A percentile compares a stretch with the other conserved stretches of the same genome.
Evolutionary conservation across 257 asterid species (phyloP).

Genomic region (Lavandula angustifolia): DNA sequence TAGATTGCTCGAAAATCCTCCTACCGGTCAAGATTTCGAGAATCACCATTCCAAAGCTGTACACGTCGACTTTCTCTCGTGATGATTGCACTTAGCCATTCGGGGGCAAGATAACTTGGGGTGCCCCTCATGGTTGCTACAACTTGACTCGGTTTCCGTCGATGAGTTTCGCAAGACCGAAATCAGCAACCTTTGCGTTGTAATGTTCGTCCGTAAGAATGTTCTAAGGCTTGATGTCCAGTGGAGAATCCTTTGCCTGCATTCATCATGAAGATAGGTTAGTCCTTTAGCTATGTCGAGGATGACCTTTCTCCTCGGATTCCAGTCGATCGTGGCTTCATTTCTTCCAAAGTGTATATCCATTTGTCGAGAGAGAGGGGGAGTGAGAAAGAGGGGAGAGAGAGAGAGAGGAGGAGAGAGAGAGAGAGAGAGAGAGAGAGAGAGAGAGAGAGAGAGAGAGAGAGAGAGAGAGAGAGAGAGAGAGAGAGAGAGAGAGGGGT

Average conservation of each 20-base stretch:
- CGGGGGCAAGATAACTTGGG: slow-evolving; percentile 38
- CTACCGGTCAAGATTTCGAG: slow-evolving; percentile 35
- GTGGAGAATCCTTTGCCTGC: slow-evolving; percentile 41
- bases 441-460: no score
- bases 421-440: no score
- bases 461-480: no score
- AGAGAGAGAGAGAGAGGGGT: no score
- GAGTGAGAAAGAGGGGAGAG: no score
- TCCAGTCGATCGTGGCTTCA: slow-evolving; percentile 23
- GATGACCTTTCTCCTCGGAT: slow-evolving; percentile 25
- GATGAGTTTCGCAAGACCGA: slow-evolving; percentile 37
- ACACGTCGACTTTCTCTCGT: slow-evolving; percentile 42
- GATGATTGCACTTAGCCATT: slow-evolving; percentile 33
- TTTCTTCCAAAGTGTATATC: slow-evolving; percentile 29
- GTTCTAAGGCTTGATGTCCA: slow-evolving; percentile 43
- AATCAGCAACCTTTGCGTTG: slow-evolving; percentile 37
- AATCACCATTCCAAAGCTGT: slow-evolving; percentile 40
- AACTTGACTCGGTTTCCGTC: slow-evolving; percentile 34
- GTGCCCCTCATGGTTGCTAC: slow-evolving; percentile 43
- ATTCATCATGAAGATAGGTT: slow-evolving; percentile 44
- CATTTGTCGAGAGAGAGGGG: slow-evolving; percentile 38
- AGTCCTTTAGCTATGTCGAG: slow-evolving; percentile 37
- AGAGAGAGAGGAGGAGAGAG: no score
- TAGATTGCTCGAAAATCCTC: slow-evolving; percentile 27
- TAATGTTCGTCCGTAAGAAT: slow-evolving; percentile 33